Base-by-base conservation (phyloP, 352 stramenopile species). In the Phytophthora constricta region DNA sequence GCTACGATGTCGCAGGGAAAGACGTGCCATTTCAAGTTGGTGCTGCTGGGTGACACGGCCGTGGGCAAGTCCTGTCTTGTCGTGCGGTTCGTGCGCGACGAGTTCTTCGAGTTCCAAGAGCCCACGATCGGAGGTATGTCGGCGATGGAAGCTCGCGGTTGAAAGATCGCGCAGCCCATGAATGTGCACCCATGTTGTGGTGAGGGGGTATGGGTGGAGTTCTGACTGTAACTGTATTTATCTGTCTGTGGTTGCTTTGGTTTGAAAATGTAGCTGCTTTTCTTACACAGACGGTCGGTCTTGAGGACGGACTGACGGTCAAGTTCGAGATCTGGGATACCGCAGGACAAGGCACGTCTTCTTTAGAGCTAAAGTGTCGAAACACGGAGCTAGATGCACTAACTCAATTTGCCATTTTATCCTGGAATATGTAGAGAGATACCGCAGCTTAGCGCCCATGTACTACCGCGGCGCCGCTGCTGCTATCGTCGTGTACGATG, bases 311-410 rank as follows among this genome's bases (percentile, higher is more conserved):
- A 11, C 64, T 94, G 58, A 99, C 97, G 7, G 97, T 99, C 55
- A 99, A 99, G 84, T 99, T 99, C 78, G 97, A 99, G 86, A 99
- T 99, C 67, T 99, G 97, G 97, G 97, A 99, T 91, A 99, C 96
- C 14, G 96, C 96, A 58, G 97, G 96, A 55, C 96, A 99, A 93
- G 90, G 90, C 91, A 70, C 50, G 62, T 53, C 16, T 33, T 56
- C 5, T 14, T 22, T 28, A 22, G 20, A 33, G 39, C 50, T 76
- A 48, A 75, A 33, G 41, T 41, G 52, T n/a, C n/a, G n/a, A n/a
- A n/a, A n/a, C n/a, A n/a, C n/a, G n/a, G n/a, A n/a, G n/a, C n/a
- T n/a, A n/a, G n/a, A n/a, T n/a, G n/a, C n/a, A n/a, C n/a, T n/a
- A n/a, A n/a, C n/a, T n/a, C n/a, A 17, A 51, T 37, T 42, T 47